A percentile compares a stretch with the other conserved stretches of the same genome.
These are phyloP conservation scores for Simplicillium aogashimaense DNA, from an alignment of 2,329 filamentous ascomycete genomes.

Conservation along the genomic window DNA sequence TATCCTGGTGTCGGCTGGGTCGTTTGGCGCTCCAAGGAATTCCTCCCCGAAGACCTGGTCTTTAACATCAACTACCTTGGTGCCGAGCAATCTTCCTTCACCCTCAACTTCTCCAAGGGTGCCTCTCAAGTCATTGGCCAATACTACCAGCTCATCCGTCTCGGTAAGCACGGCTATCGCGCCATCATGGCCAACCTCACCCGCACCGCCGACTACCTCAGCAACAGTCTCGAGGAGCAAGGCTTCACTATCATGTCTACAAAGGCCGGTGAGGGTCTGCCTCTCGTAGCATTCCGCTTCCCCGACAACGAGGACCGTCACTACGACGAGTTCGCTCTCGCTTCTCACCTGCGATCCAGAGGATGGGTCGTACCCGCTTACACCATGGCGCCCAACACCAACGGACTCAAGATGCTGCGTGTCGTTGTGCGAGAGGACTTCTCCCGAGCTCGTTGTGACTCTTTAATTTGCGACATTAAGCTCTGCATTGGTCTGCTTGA, in stretches of 20 bases:
- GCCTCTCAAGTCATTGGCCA: conserved; percentile 92
- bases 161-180: conserved; percentile 86
- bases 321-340: conserved; percentile 69
- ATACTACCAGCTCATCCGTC: conserved; percentile 93
- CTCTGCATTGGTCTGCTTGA: conserved; percentile 62
- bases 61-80: conserved; percentile 99
- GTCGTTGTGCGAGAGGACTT: conserved; percentile 93
- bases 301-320: conserved; percentile 45
- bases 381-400: conserved; percentile 87
- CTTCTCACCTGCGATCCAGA: conserved; percentile 75
- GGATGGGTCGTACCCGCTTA: conserved; percentile 95
- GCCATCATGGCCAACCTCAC: conserved; percentile 93
- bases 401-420: conserved; percentile 79
- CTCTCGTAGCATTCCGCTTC: conserved; percentile 83
- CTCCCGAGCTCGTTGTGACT: conserved; percentile 69
- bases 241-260: conserved; percentile 88
- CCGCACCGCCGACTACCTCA: conserved; percentile 78
- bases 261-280: conserved; percentile 65
- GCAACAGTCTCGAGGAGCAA: conserved; percentile 58
- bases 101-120: conserved; percentile 94
- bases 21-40: conserved; percentile 76
- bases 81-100: conserved; percentile 90
- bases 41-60: conserved; percentile 79
- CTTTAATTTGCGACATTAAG: conserved; percentile 69
- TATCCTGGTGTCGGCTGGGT: conserved; percentile 95